A percentile compares a stretch with the other conserved stretches of the same genome.
phyloP scores from a whole-genome alignment of 148 eudicot genomes.

The Salicornia ramosissima region DNA sequence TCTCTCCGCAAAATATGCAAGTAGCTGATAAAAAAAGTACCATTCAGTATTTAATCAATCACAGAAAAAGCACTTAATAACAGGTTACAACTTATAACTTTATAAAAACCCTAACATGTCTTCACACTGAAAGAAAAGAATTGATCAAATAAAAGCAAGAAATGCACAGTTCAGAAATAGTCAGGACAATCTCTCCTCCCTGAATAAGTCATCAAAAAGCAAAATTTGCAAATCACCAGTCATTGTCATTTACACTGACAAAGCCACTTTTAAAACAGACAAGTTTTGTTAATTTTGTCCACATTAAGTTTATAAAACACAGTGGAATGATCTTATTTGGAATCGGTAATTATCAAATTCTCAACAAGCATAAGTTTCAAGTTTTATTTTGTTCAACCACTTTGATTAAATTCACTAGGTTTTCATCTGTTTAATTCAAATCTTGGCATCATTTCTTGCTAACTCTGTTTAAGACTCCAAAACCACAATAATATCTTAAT shows the following conservation, averaged over 20 bases:
- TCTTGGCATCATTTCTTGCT: no score
- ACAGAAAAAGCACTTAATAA: background rate
- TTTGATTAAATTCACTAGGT: no score
- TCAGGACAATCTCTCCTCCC: background rate
- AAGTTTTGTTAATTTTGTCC: background rate
- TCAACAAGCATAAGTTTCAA: no score
- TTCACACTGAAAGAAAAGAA: no score
- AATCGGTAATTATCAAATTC: no score
- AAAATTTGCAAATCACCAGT: background rate
- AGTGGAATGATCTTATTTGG: no score
- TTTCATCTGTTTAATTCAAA: no score
- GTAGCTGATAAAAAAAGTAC: slow-evolving; percentile 40
- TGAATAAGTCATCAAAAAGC: background rate
- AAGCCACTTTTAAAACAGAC: background rate
- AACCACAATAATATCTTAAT: no score
- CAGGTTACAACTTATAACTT: background rate
- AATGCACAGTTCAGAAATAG: no score
- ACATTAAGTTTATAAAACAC: background rate
- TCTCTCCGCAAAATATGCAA: slow-evolving; percentile 71
- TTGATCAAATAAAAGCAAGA: no score
- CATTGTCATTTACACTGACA: background rate
- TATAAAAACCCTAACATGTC: background rate
- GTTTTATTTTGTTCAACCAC: no score
- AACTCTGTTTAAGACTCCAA: no score
- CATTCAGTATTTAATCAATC: background rate